Percentiles rank a stretch among this genome's conserved stretches.
Evolutionary conservation across 2,329 filamentous ascomycete species (phyloP).

Genomic region (Domatiomyces catenatus): DNA sequence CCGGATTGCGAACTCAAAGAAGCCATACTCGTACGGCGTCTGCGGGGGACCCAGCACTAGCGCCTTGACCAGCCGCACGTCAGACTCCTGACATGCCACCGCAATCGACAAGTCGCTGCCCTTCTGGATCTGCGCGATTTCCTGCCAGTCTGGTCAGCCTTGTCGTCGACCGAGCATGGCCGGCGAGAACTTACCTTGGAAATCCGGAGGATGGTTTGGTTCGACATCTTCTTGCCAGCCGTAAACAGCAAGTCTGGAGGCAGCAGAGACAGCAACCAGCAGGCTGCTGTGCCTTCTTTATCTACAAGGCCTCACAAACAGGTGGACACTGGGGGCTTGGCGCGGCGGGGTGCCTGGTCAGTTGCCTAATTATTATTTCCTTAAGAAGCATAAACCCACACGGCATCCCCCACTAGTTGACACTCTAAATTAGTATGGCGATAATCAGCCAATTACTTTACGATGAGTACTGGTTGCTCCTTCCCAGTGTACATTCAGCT

Average conservation of each 20-base stretch:
- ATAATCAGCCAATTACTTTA: no score
- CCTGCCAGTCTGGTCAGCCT: conserved; percentile 34
- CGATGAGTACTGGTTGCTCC: no score
- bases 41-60: conserved; percentile 85
- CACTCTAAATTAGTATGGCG: no score
- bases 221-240: conserved; percentile 42
- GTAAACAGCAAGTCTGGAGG: neutral
- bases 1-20: conserved; percentile 60
- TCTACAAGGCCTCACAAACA: neutral
- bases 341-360: neutral
- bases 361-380: neutral
- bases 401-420: neutral
- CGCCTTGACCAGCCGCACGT: conserved; percentile 75
- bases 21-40: conserved; percentile 92
- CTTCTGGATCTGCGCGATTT: conserved; percentile 72
- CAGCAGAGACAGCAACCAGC: neutral
- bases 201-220: conserved; percentile 78
- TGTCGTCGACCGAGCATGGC: neutral
- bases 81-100: conserved; percentile 71
- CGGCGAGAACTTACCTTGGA: conserved; percentile 47
- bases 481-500: no score
- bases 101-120: conserved; percentile 75
- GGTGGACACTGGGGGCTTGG: neutral
- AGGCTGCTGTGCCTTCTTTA: neutral
- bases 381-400: neutral